Conservation (phyloP, 306 rosid genomes). For the Echinosophora koreensis region DNA sequence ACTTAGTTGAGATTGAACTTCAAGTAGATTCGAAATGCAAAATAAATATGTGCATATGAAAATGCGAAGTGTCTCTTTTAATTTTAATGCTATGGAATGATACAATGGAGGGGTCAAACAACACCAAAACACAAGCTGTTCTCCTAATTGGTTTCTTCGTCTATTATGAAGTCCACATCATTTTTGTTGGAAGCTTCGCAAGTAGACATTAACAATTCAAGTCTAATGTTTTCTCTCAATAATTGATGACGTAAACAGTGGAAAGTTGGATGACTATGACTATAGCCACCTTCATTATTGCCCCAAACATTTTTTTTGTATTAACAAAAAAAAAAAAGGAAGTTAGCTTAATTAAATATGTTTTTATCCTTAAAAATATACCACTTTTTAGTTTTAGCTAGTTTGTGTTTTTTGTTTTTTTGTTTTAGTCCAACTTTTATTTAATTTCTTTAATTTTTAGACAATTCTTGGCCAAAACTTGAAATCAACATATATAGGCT, state of each 20-base stretch:
- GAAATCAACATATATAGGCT: no score
- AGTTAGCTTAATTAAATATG: no score
- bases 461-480: no score
- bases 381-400: no score
- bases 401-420: no score
- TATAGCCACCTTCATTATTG: not conserved
- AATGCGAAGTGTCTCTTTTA: not conserved
- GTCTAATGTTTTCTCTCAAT: not conserved
- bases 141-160: not conserved
- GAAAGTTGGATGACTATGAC: not conserved
- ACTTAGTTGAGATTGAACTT: conserved; percentile 17
- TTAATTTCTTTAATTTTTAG: no score
- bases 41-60: not conserved
- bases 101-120: not conserved
- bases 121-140: not conserved
- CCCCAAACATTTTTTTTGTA: not conserved
- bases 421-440: no score
- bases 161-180: conserved; percentile 37
- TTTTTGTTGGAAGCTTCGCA: conserved; percentile 25
- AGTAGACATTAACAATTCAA: conserved; percentile 20
- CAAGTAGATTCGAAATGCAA: not conserved
- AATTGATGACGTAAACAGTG: not conserved
- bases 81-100: not conserved
- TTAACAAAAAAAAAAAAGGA: no score
- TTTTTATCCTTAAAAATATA: no score